Evolutionary conservation across 495 filamentous ascomycete species (phyloP), one percentile per base, ranked within the genome.

Genomic region (Xylaria palmicola): DNA sequence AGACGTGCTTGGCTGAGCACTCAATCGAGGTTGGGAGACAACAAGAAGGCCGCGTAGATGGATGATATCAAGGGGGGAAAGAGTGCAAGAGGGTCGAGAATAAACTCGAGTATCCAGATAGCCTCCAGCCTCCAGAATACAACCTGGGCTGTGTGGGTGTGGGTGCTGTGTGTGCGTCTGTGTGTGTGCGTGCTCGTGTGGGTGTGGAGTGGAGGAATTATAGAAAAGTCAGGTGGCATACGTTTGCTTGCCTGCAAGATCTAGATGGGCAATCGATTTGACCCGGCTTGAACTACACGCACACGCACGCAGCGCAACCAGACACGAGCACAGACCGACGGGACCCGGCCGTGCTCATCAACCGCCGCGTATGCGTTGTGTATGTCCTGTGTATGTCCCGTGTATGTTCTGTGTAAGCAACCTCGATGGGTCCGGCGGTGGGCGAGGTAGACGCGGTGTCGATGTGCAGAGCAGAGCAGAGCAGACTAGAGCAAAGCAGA

Each of bases 91-190:
- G n/a, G n/a, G n/a, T n/a, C n/a, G n/a, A n/a, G n/a, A n/a, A n/a
- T n/a, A n/a, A n/a, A n/a, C 24, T 43, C 57, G 44, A 52, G 57
- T 47, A 40, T 60, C 57, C n/a, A n/a, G n/a, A n/a, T 40, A 44
- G 57, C 32, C 51, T 60, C 57, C 57, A 47, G 45, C 45, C n/a
- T 48, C 24, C 45, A 51, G 48, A 27, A 51, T 51, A 27, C 48
- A 32, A 60, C 2, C 34, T 26, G n/a, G 41, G 30, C 26, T 48
- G 34, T 59, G 19, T 52, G 39, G n/a, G 53, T 56, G 39, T 22
- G 15, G 26, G 24, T 43, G 51, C 41, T 15, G 32, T 36, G 32
- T 36, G 13, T 36, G 32, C 13, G 32, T 36, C 6, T 19, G 8
- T 5, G 40, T 43, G 40, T 43, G 9, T 43, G n/a, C 4, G 40